Evolutionary conservation across 441 rosid species (phyloP).

Genomic region (Eutrema salsugineum): DNA sequence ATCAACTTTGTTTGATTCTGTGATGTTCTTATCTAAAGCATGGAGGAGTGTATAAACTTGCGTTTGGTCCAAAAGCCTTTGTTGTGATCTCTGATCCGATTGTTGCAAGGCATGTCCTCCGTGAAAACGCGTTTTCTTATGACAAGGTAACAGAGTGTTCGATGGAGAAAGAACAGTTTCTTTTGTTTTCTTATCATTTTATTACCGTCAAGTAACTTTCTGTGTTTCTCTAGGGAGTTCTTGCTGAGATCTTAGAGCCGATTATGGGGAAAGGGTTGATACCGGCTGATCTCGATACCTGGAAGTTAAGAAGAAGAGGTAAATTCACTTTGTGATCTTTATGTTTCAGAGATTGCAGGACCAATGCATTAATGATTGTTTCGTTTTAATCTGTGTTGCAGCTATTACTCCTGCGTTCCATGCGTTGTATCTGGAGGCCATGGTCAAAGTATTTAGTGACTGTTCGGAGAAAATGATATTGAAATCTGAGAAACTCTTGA

Average conservation of each 20-base stretch:
- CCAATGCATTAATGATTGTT: background rate
- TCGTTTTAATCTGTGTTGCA: conserved; percentile 31
- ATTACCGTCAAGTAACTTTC: background rate
- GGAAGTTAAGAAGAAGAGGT: conserved; percentile 98
- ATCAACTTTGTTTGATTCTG: background rate
- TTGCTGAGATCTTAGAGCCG: conserved; percentile 95
- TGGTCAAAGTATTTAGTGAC: conserved; percentile 78
- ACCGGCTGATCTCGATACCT: conserved; percentile 89
- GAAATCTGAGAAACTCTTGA: conserved; percentile 68
- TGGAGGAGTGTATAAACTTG: conserved; percentile 92
- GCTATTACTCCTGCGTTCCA: conserved; percentile 97
- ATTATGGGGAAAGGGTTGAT: conserved; percentile 98
- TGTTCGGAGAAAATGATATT: conserved; percentile 71
- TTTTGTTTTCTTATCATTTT: background rate
- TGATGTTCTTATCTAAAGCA: conserved; percentile 38
- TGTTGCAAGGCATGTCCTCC: conserved; percentile 77
- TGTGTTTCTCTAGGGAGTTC: conserved; percentile 64
- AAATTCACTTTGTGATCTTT: conserved; percentile 5
- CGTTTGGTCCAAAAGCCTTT: conserved; percentile 97
- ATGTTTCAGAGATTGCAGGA: background rate
- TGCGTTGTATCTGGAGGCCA: conserved; percentile 79
- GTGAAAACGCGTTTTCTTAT: conserved; percentile 85
- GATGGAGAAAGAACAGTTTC: background rate
- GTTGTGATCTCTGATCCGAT: conserved; percentile 96
- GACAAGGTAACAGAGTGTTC: conserved; percentile 59